Conservation (phyloP, 1,284 basidiomycete genomes). For the Entoloma clypeatum region DNA sequence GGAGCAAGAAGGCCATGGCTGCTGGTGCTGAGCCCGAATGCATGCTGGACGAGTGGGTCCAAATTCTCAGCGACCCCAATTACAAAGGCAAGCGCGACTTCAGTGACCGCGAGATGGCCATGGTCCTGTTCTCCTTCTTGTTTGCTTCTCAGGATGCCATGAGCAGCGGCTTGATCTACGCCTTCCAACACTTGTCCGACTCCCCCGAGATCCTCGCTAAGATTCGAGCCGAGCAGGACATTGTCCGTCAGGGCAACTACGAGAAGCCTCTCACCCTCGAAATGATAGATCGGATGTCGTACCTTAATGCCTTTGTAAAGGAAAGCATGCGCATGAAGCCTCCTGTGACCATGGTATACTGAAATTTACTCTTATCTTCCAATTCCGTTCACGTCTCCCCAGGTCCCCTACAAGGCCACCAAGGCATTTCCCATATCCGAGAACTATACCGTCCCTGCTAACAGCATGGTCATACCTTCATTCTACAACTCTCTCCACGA, state of each 20-base stretch:
- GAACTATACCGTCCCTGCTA: conserved; percentile 89
- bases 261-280: conserved; percentile 86
- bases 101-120: conserved; percentile 92
- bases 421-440: conserved; percentile 89
- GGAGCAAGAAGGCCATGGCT: conserved; percentile 84
- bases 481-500: conserved; percentile 96
- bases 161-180: conserved; percentile 90
- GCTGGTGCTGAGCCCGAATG: conserved; percentile 82
- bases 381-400: conserved; percentile 9
- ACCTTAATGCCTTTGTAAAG: conserved; percentile 88
- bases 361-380: conserved; percentile 3
- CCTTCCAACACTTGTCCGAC: conserved; percentile 95
- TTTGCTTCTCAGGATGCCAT: conserved; percentile 99
- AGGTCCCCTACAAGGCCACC: conserved; percentile 92
- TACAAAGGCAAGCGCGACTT: conserved; percentile 86
- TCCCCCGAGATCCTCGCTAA: conserved; percentile 87
- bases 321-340: conserved; percentile 90
- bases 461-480: conserved; percentile 96
- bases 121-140: conserved; percentile 95
- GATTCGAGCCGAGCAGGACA: conserved; percentile 88
- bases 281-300: conserved; percentile 89
- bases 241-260: conserved; percentile 76
- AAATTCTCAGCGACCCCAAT: conserved; percentile 64
- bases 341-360: conserved; percentile 84
- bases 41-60: conserved; percentile 92